Evolutionary conservation across 1,284 basidiomycete genomes (phyloP).

Genomic region (Ganoderma multipileum): DNA sequence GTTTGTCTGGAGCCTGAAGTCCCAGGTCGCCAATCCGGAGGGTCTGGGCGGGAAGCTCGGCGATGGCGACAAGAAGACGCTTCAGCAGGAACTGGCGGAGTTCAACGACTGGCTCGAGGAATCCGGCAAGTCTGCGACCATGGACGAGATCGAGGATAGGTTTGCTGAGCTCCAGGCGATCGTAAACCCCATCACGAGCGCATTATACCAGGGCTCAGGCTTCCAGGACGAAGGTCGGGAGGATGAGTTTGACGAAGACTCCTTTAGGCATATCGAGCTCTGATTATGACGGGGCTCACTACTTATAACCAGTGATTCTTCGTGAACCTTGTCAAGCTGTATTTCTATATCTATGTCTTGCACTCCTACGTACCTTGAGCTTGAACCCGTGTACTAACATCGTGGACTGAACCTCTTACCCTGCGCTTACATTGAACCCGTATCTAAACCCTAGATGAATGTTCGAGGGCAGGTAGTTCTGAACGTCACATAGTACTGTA

Average conservation of each 20-base stretch:
- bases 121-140: slow-evolving; percentile 77
- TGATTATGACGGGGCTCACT: slow-evolving; percentile 37
- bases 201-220: slow-evolving; percentile 67
- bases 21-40: slow-evolving; percentile 85
- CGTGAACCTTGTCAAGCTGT: background rate
- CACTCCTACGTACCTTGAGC: background rate
- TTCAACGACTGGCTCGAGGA: slow-evolving; percentile 91
- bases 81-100: slow-evolving; percentile 86
- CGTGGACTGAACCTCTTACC: background rate
- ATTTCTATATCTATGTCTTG: background rate
- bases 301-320: background rate
- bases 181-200: slow-evolving; percentile 73
- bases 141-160: slow-evolving; percentile 94
- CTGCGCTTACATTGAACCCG: background rate
- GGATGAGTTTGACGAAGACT: slow-evolving; percentile 55
- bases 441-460: no score
- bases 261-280: slow-evolving; percentile 71
- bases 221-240: slow-evolving; percentile 42
- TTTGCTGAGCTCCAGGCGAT: slow-evolving; percentile 66
- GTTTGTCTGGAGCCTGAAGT: slow-evolving; percentile 85
- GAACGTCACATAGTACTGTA: no score
- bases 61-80: slow-evolving; percentile 88
- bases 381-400: background rate
- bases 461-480: slow-evolving; percentile 43
- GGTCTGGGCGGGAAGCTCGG: slow-evolving; percentile 91